Evolutionary conservation across 192 early-diverging fungal genomes (phyloP), one percentile per base, ranked within the genome.

Genomic region (Lunasporangiospora selenospora): DNA sequence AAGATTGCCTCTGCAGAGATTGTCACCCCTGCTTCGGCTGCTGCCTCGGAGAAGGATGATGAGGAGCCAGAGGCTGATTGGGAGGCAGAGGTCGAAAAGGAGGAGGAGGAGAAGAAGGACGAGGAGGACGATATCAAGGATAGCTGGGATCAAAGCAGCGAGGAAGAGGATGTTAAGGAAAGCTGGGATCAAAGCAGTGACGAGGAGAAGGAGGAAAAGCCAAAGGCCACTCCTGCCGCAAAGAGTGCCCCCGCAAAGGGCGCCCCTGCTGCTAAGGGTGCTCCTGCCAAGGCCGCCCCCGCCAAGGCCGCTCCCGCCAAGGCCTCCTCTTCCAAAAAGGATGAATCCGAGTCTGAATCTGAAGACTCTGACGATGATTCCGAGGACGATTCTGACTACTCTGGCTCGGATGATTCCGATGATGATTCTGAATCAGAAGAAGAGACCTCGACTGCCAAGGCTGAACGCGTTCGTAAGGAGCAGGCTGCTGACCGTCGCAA

Each of bases 401-500:
- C 53, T 21, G 82, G 89, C 47, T 77, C 77, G 11, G 82, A 82
- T 43, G 82, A 82, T 43, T 82, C 82, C 3, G 80, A 80, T 53
- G 61, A 60, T 42, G n/a, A n/a, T n/a, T 76, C 75, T 1, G 82
- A 89, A 27, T 66, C 64, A 8, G 88, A 92, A 9, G 87, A 83
- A 42, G 80, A 84, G 39, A 86, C 92, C 5, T 84, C 80, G 8
- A 75, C 88, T 1, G 84, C 93, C 57, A 80, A 65, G 49, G 79
- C 81, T 53, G 92, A 84, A 6, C 58, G 83, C 48, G 48, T 85
- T 48, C 83, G 87, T 48, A 93, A 94, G 73, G 83, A 92, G 75
- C 92, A 93, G 33, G 92, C 94, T 21, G 84, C 88, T 10, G 86
- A 81, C 11, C 90, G 93, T 27, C 85, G 90, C 53, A 69, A 83